phyloP scores from a whole-genome alignment of 176 grass and related monocot species.

The Cenchrus americanus region DNA sequence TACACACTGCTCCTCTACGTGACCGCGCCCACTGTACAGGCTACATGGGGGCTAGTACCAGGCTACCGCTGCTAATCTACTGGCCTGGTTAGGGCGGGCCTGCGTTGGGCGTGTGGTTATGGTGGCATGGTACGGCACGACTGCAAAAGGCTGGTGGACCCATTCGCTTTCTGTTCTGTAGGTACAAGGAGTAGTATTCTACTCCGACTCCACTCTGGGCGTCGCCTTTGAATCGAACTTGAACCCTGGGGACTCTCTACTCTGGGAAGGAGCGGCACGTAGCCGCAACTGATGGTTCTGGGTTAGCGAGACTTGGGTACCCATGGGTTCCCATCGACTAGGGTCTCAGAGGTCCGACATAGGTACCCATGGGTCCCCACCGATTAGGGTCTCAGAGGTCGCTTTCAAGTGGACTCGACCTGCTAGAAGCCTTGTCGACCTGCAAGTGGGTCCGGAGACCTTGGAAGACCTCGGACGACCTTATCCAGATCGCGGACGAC shows the following conservation, averaged over 20 bases:
- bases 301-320: too few species aligned
- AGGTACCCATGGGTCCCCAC: too few species aligned
- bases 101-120: neutral
- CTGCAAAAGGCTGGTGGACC: slow-evolving; percentile 23
- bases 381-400: too few species aligned
- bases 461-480: too few species aligned
- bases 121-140: neutral
- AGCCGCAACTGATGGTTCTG: slow-evolving; percentile 42
- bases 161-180: slow-evolving; percentile 1
- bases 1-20: neutral
- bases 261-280: neutral
- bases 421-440: too few species aligned
- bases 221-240: slow-evolving; percentile 41
- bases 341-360: too few species aligned
- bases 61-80: neutral
- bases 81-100: neutral
- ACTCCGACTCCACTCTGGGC: slow-evolving; percentile 11
- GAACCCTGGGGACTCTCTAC: too few species aligned
- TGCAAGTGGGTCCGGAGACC: too few species aligned
- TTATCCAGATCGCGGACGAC: too few species aligned
- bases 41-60: neutral
- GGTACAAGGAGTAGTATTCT: neutral
- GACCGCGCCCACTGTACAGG: neutral
- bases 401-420: too few species aligned
- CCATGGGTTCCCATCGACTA: too few species aligned